Evolutionary conservation across 129 eudicot species (phyloP).

Genomic region (Chrysanthemum seticuspe): DNA sequence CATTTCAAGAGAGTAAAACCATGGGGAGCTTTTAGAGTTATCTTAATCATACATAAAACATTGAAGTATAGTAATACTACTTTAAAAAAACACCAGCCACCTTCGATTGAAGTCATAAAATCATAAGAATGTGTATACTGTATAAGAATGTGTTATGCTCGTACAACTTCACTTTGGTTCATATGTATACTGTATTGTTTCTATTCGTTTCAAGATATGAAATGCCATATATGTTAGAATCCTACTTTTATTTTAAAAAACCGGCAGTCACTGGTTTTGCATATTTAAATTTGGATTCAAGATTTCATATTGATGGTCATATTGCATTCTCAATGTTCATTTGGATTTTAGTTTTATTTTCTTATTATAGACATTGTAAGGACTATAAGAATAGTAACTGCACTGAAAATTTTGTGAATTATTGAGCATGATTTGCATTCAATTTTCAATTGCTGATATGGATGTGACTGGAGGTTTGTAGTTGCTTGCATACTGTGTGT

Average conservation of each 20-base stretch:
- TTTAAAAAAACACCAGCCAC: too few species aligned
- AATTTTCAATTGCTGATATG: not conserved
- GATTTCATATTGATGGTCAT: not conserved
- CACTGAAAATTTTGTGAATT: not conserved
- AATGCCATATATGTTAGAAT: conserved; percentile 10
- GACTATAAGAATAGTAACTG: not conserved
- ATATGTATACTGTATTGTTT: not conserved
- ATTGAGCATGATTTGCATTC: conserved; percentile 1
- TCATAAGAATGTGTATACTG: too few species aligned
- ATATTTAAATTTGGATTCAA: not conserved
- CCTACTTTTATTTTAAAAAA: not conserved
- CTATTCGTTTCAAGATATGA: not conserved
- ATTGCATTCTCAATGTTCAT: conserved; percentile 1
- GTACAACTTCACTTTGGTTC: conserved; percentile 10
- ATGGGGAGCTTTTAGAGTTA: too few species aligned
- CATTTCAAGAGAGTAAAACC: too few species aligned
- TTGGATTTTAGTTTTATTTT: not conserved
- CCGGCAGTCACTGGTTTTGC: not conserved
- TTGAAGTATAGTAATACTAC: too few species aligned
- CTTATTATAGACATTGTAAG: not conserved
- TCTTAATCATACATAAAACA: too few species aligned
- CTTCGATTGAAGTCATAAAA: too few species aligned
- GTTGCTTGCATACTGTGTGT: not conserved
- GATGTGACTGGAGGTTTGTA: not conserved
- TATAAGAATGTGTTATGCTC: too few species aligned